Base-by-base conservation (phyloP, 805 yeast species). In the Candida silvicultrix region DNA sequence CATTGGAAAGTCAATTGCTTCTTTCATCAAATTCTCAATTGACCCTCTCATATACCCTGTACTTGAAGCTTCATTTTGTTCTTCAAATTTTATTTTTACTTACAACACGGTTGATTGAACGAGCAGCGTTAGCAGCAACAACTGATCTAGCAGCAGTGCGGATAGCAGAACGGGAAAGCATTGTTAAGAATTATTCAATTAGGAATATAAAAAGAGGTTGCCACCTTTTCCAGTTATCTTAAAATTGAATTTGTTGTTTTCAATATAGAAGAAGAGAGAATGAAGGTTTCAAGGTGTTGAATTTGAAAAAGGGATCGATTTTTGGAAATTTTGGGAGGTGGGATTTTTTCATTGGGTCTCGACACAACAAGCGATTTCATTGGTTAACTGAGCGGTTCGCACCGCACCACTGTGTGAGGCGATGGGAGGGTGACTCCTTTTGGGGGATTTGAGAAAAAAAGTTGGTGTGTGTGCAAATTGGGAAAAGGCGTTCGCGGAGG, bases 141-240 rank as follows among this genome's bases (percentile, higher is more conserved):
- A 83, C 84, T 66, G 88, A 77, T 76, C 88, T 85, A 68, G 87
- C 78, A 69, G 89, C 89, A 68, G 87, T 79, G 77, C 90, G 86
- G 70, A 84, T 76, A 73, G 81, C 79, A 71, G 89, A 80, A 80
- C 94, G 89, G 68, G 90, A 83, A 77, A 85, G 84, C 94, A 85
- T 85, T 67, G 53, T 43, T 43, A 34, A 41, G 41, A 44, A 44
- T 42, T 32, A 40, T 44, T 48, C 40, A 46, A 44, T 42, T 39
- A 40, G 36, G 40, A 41, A 48, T 39, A 43, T 31, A 41, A 40
- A 43, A 36, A 31, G 36, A 43, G 34, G 39, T 35, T 23, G 18
- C 23, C 40, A 37, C 37, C 31, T 38, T 43, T 37, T 37, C 31
- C 19, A 38, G 31, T 37, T 23, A 34, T 19, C 29, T 38, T 31